phyloP scores from a whole-genome alignment of 768 basidiomycete genomes.

The Tremella yokohamensis region DNA sequence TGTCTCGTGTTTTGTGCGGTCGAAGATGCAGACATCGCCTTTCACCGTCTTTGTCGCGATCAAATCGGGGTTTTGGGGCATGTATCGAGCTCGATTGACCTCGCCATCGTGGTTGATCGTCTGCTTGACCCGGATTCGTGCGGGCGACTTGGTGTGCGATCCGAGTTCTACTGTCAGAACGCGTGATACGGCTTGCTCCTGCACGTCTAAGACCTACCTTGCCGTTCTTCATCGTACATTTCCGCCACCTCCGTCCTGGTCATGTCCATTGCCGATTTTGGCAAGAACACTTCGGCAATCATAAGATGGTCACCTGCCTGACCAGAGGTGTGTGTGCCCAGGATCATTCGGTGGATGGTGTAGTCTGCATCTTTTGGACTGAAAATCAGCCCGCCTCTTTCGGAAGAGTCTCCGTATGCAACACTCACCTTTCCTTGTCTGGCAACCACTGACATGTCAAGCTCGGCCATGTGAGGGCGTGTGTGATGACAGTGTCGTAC shows the following conservation, averaged over 20 bases:
- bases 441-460: conserved; percentile 99
- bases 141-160: conserved; percentile 78
- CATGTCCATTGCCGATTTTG: conserved; percentile 66
- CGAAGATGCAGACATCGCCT: conserved; percentile 91
- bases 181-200: not conserved
- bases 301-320: conserved; percentile 91
- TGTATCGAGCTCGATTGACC: conserved; percentile 95
- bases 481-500: conserved; percentile 95
- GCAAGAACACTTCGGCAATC: conserved; percentile 90
- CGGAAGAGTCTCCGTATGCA: not conserved
- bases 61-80: conserved; percentile 97
- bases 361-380: conserved; percentile 91
- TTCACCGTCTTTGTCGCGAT: conserved; percentile 90
- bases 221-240: conserved; percentile 88
- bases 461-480: conserved; percentile 96
- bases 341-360: conserved; percentile 85
- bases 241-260: conserved; percentile 60
- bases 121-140: conserved; percentile 84
- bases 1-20: conserved; percentile 92
- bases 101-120: conserved; percentile 93
- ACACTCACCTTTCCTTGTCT: conserved; percentile 80
- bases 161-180: conserved; percentile 64
- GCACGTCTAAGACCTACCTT: conserved; percentile 53
- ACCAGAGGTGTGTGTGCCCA: conserved; percentile 95
- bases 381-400: conserved; percentile 5